Evolutionary conservation across 2,329 filamentous ascomycete species (phyloP).

Genomic region (Malbranchea zuffiana): DNA sequence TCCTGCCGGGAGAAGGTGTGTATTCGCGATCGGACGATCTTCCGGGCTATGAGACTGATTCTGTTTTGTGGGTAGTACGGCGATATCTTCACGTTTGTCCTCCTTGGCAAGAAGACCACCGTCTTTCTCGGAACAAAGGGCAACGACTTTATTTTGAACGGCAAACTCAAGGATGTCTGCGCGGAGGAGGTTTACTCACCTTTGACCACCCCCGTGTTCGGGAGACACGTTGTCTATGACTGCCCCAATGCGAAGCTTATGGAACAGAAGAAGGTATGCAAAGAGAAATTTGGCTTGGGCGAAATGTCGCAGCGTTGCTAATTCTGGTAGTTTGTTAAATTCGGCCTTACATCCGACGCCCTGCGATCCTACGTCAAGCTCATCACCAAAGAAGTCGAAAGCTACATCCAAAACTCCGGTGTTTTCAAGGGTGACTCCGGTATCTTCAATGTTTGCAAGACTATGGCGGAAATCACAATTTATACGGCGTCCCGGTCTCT

Average conservation of each 20-base stretch:
- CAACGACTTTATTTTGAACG: slow-evolving; percentile 86
- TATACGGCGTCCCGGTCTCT: slow-evolving; percentile 80
- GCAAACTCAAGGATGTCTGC: slow-evolving; percentile 78
- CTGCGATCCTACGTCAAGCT: slow-evolving; percentile 63
- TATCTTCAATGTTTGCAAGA: slow-evolving; percentile 58
- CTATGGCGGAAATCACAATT: slow-evolving; percentile 77
- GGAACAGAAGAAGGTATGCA: slow-evolving; percentile 81
- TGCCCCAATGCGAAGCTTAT: slow-evolving; percentile 85
- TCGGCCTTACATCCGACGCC: slow-evolving; percentile 51
- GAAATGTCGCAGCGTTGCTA: neutral
- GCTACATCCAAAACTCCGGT: slow-evolving; percentile 58
- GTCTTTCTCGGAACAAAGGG: slow-evolving; percentile 71
- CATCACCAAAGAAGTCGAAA: slow-evolving; percentile 62
- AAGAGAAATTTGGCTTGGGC: neutral
- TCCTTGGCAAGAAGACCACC: slow-evolving; percentile 81
- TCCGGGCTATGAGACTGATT: neutral
- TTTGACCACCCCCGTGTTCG: slow-evolving; percentile 61
- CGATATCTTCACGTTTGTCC: slow-evolving; percentile 79
- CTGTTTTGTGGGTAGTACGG: slow-evolving; percentile 50
- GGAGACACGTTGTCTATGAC: slow-evolving; percentile 79
- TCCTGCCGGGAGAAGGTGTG: slow-evolving; percentile 60
- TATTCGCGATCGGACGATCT: neutral
- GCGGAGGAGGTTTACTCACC: slow-evolving; percentile 84
- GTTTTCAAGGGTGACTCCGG: slow-evolving; percentile 59
- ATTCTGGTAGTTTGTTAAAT: slow-evolving; percentile 48